Evolutionary conservation across 2,329 filamentous ascomycete species (phyloP), one percentile per base, ranked within the genome.

Genomic region (Periconia macrospinosa): DNA sequence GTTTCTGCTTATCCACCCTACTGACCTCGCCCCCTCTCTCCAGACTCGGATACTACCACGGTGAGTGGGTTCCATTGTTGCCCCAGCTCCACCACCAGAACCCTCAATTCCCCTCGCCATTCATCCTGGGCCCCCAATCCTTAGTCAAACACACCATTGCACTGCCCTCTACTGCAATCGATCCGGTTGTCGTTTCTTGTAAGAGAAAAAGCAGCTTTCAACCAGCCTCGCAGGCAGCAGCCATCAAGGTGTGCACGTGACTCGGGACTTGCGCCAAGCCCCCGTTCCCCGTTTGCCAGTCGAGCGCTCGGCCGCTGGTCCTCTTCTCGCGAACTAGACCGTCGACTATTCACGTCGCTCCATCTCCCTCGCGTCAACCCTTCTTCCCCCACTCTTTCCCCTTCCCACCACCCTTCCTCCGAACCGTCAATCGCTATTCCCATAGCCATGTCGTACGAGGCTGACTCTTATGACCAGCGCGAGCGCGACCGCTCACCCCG

Each of bases 401-500:
- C 49, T 41, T 45, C 43, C 37, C 42, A 27, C n/a, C 50, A 17
- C 30, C 33, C 53, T 23, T 41, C 20, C 17, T 30, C 45, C 37
- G 47, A 40, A 30, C 45, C 47, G 13, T 42, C 49, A 11, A 52
- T 55, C 45, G 54, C 51, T 58, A 37, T 37, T 44, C 52, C 44
- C 46, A 49, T 47, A 41, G 44, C 52, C 35, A 74, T 74, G 71
- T 72, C 67, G 55, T 72, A 71, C 65, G 70, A 72, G 61, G 58
- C 70, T 72, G 67, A 73, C 61, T 61, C 56, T 18, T 72, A 72
- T 58, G 69, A 72, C 17, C 69, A 72, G 68, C 69, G 68, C 65
- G 68, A 66, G 30, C 61, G 62, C 40, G 59, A 72, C 77, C 86
- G 88, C 75, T 91, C 88, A 65, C 87, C 88, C 71, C 87, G 88